Evolutionary conservation across 805 yeast species (phyloP).

Genomic region (Saccharomyces paradoxus): DNA sequence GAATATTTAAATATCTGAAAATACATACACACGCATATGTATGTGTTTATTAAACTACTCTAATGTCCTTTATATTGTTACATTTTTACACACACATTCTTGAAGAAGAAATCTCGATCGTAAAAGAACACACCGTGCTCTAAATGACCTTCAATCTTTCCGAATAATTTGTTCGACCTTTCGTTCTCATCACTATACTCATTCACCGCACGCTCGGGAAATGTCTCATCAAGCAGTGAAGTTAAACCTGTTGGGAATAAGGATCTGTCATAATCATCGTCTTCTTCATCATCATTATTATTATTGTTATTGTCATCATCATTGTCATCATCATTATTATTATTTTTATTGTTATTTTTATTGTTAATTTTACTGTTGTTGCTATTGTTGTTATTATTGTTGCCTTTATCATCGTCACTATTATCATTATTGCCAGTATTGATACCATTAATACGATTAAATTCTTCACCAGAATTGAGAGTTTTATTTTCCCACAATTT

Average conservation of each 20-base stretch:
- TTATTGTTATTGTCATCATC: constrained; percentile 3
- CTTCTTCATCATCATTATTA: background rate
- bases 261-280: background rate
- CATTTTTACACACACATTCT: background rate
- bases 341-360: background rate
- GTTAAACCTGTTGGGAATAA: background rate
- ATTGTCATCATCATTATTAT: constrained; percentile 2
- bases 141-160: background rate
- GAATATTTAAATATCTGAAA: background rate
- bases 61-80: background rate
- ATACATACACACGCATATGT: background rate
- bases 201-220: background rate
- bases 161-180: background rate
- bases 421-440: background rate
- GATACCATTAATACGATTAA: background rate
- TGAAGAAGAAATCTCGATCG: background rate
- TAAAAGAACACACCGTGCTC: background rate
- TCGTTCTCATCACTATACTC: background rate
- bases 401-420: background rate
- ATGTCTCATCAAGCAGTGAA: background rate
- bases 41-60: background rate
- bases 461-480: background rate
- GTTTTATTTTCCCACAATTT: background rate
- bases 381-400: background rate
- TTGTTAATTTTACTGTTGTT: background rate